A percentile compares a stretch with the other conserved stretches of the same genome.
phyloP scores from a whole-genome alignment of 805 yeast species.

The Candida jianshihensis region DNA sequence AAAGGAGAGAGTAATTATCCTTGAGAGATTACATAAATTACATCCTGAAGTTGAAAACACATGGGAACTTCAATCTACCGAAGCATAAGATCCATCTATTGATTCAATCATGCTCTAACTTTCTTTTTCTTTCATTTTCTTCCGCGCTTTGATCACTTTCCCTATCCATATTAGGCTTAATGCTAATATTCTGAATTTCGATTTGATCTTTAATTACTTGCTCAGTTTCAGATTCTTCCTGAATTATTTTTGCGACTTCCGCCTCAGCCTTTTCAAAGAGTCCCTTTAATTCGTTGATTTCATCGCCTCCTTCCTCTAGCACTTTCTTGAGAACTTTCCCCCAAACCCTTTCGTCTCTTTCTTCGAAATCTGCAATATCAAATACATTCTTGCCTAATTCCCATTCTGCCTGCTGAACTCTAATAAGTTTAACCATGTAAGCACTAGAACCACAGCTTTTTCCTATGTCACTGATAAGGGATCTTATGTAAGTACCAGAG shows the following conservation, averaged over 20 bases:
- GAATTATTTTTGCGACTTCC: slow-evolving; percentile 7
- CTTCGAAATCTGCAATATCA: slow-evolving; percentile 56
- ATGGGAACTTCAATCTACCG: background rate
- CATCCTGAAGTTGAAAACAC: background rate
- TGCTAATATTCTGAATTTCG: background rate
- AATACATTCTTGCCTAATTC: slow-evolving; percentile 63
- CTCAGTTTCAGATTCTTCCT: slow-evolving; percentile 1
- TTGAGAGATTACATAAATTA: background rate
- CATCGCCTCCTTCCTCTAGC: slow-evolving; percentile 36
- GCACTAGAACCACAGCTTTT: slow-evolving; percentile 73
- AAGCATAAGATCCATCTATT: background rate
- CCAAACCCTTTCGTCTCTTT: slow-evolving; percentile 62
- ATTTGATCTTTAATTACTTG: background rate
- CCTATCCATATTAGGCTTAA: background rate
- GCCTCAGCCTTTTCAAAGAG: slow-evolving; percentile 29
- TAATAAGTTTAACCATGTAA: slow-evolving; percentile 77
- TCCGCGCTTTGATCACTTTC: background rate
- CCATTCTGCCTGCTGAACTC: slow-evolving; percentile 83
- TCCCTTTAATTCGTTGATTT: slow-evolving; percentile 29
- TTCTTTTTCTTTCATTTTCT: background rate
- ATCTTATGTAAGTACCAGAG: slow-evolving; percentile 92
- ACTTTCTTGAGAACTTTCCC: slow-evolving; percentile 52
- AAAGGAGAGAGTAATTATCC: background rate
- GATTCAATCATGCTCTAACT: background rate
- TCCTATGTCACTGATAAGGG: slow-evolving; percentile 84